Conservation (phyloP, 73 alveolate genomes). For the Tetrahymena malaccensis region DNA sequence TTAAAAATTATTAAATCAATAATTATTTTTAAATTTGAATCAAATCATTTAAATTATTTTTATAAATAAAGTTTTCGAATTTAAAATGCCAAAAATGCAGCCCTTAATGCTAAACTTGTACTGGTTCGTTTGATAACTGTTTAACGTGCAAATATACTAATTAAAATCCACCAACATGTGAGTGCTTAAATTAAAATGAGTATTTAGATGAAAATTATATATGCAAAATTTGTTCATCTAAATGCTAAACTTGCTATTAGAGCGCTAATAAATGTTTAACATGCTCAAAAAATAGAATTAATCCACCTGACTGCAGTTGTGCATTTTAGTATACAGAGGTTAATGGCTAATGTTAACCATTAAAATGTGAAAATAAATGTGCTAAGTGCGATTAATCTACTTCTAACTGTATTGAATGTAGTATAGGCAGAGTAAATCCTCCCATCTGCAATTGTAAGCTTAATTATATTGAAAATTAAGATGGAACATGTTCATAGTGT, state of each 20-base stretch:
- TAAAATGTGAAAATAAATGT: background rate
- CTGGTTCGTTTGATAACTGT: background rate
- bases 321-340: background rate
- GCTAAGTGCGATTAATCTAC: background rate
- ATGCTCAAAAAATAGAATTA: background rate
- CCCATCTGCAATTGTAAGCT: background rate
- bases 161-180: background rate
- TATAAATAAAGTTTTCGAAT: background rate
- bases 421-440: background rate
- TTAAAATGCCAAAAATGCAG: background rate
- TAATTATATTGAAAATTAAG: background rate
- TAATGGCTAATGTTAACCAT: background rate
- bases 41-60: background rate
- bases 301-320: background rate
- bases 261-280: background rate
- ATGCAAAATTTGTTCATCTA: background rate
- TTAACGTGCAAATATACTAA: background rate
- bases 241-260: background rate
- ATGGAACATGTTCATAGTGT: background rate
- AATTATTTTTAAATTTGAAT: too few species aligned
- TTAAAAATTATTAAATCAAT: background rate
- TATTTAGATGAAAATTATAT: background rate
- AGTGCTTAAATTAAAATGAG: background rate
- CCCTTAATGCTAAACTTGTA: background rate
- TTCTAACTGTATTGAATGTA: background rate